Base-by-base conservation (phyloP, 768 basidiomycete genomes). In the Boletus tylopilopsis region DNA sequence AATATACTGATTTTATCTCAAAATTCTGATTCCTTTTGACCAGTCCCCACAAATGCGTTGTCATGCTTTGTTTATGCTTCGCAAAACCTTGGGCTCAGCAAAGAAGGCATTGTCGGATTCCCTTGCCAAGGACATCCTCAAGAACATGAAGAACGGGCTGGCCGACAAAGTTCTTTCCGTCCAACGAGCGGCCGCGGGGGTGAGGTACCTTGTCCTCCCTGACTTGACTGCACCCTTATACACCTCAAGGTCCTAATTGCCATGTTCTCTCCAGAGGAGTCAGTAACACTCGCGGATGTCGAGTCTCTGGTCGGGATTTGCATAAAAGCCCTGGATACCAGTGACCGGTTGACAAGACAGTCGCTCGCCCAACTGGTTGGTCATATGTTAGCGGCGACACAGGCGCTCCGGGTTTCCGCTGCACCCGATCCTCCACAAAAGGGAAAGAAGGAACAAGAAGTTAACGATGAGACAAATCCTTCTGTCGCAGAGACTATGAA, bases 21-120 rank as follows among this genome's bases (percentile, higher is more conserved):
- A 25, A 50, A 51, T 25, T 44, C 47, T 54, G 37, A 50, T 44
- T 18, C 23, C 18, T 21, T 32, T 45, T 41, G 48, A 47, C 34
- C 54, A 95, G 91, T 79, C 86, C 6, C 79, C 91, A 44, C 75
- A 94, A 19, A 76, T 96, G 23, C 83, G 94, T 6, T 90, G 82
- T 62, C 83, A 94, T 51, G 88, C 92, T 2, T 67, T 97, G 6
- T 62, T 78, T 2, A 79, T 90, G 6, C 76, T 97, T 22, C 76
- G 78, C n/a, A 94, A 94, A 65, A 76, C 90, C 0, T 68, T 96
- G n/a, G 67, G 68, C 10, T 85, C 84, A 1, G 92, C 91, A 0
- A 93, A 87, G 54, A 84, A 85, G 45, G 92, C 92, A 0, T 76
- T 95, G 1, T 82, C 89, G 0, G 95, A 99, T 51, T 72, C 83